Evolutionary conservation across 495 filamentous ascomycete genomes (phyloP).

Genomic region (Cryomyces antarcticus): DNA sequence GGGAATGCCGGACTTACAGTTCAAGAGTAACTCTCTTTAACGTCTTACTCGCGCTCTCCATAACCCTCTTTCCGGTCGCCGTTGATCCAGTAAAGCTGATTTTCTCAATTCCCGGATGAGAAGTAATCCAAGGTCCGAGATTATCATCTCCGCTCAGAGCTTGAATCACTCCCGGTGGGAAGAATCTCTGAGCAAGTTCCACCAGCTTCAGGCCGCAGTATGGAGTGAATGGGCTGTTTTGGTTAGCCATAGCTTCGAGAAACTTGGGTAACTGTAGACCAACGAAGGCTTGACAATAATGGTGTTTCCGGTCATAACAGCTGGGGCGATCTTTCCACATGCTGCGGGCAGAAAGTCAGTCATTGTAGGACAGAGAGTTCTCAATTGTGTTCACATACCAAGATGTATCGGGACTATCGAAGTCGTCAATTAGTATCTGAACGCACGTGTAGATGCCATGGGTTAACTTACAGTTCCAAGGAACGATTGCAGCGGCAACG

Average conservation of each 20-base stretch:
- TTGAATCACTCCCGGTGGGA: constrained; percentile 48
- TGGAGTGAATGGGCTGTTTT: constrained; percentile 34
- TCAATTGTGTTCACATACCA: no score
- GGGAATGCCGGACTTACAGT: constrained; percentile 10
- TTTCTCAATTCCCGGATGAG: constrained; percentile 12
- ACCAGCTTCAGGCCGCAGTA: constrained; percentile 44
- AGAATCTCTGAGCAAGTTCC: constrained; percentile 36
- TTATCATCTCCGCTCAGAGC: constrained; percentile 33
- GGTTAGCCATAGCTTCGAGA: no score
- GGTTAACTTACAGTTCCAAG: constrained; percentile 47
- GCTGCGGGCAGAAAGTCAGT: constrained; percentile 31
- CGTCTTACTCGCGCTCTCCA: constrained; percentile 11
- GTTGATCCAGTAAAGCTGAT: constrained; percentile 17
- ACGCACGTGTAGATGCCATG: no score
- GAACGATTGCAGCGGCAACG: constrained; percentile 27
- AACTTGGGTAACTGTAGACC: neutral
- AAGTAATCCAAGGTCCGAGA: constrained; percentile 13
- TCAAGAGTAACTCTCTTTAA: constrained; percentile 30
- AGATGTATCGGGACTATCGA: no score
- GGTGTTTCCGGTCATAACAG: constrained; percentile 37
- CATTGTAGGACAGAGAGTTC: no score
- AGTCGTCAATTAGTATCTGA: no score
- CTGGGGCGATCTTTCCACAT: constrained; percentile 32
- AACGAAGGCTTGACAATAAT: constrained; percentile 41
- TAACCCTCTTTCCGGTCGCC: constrained; percentile 17